phyloP scores from a whole-genome alignment of 768 basidiomycete genomes.

The Gautieria morchelliformis region DNA sequence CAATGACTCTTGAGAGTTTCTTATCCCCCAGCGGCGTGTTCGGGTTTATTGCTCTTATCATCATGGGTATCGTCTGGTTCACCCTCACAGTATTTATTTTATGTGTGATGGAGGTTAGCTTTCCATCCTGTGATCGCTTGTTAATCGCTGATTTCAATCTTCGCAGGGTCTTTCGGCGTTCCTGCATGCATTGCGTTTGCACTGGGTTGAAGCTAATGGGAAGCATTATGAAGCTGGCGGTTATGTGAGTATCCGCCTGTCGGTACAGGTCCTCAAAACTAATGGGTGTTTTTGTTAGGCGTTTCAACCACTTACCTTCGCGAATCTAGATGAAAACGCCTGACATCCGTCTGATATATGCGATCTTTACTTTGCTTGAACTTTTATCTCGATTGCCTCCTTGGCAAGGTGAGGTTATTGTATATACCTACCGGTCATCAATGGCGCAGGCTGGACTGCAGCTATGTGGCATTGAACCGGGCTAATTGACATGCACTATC shows the following conservation, averaged over 20 bases:
- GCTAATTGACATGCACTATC: background rate
- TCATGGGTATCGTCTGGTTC: constrained; percentile 71
- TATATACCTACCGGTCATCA: background rate
- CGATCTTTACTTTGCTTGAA: background rate
- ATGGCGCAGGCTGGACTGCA: background rate
- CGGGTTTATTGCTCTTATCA: constrained; percentile 35
- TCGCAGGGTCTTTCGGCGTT: constrained; percentile 85
- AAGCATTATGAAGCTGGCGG: constrained; percentile 90
- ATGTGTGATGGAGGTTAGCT: constrained; percentile 90
- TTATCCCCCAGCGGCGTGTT: constrained; percentile 57
- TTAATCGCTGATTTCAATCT: background rate
- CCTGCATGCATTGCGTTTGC: constrained; percentile 89
- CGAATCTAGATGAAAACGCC: constrained; percentile 14
- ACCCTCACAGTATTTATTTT: constrained; percentile 62
- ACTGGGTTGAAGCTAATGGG: constrained; percentile 98
- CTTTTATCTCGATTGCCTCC: too few relatives aligned
- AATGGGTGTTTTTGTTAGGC: constrained; percentile 12
- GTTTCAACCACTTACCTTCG: constrained; percentile 26
- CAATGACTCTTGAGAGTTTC: constrained; percentile 65
- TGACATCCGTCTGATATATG: background rate
- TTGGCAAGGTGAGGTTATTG: background rate
- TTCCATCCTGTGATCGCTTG: constrained; percentile 11
- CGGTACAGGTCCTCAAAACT: constrained; percentile 7
- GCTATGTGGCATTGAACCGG: background rate
- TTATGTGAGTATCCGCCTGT: constrained; percentile 50